Percentiles rank a stretch among this genome's conserved stretches.
These are phyloP conservation scores for Hypoxylon rickii DNA, from an alignment of 495 filamentous ascomycete species.

Conservation along the genomic window DNA sequence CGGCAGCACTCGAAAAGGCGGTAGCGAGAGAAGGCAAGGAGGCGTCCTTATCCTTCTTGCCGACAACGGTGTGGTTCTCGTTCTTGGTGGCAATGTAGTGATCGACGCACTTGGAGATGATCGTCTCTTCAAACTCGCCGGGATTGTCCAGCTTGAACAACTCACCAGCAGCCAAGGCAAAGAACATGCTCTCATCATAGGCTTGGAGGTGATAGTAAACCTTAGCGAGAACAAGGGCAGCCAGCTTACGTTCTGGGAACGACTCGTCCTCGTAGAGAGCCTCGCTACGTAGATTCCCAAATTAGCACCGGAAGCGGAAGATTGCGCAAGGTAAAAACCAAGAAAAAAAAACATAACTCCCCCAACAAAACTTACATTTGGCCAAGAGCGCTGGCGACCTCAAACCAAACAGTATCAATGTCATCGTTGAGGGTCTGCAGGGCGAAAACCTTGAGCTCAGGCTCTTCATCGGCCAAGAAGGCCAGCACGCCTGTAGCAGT, in stretches of 20 bases:
- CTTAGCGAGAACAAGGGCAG: slow-evolving; percentile 92
- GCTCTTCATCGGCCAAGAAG: slow-evolving; percentile 92
- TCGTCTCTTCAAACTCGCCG: slow-evolving; percentile 98
- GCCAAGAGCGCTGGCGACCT: slow-evolving; percentile 87
- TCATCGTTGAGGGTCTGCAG: slow-evolving; percentile 92
- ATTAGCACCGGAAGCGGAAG: too few relatives aligned
- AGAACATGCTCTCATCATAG: slow-evolving; percentile 99
- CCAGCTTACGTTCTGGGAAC: slow-evolving; percentile 92
- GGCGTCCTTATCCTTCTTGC: slow-evolving; percentile 50
- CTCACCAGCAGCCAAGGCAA: slow-evolving; percentile 93
- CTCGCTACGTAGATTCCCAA: slow-evolving; percentile 67
- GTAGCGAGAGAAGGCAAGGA: slow-evolving; percentile 72
- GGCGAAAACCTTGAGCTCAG: slow-evolving; percentile 89
- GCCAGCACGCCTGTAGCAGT: slow-evolving; percentile 94
- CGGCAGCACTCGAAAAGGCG: slow-evolving; percentile 68
- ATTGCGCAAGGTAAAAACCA: too few relatives aligned
- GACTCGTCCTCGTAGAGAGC: slow-evolving; percentile 94
- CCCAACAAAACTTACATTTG: slow-evolving; percentile 84
- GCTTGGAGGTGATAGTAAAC: slow-evolving; percentile 98
- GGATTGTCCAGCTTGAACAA: slow-evolving; percentile 89
- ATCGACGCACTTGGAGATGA: slow-evolving; percentile 97
- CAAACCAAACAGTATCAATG: slow-evolving; percentile 95
- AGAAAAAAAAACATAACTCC: too few relatives aligned
- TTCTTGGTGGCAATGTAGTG: slow-evolving; percentile 91
- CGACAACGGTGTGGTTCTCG: slow-evolving; percentile 62